Base-by-base conservation (phyloP, 1,139 yeast species). In the Spathaspora sp. region DNA sequence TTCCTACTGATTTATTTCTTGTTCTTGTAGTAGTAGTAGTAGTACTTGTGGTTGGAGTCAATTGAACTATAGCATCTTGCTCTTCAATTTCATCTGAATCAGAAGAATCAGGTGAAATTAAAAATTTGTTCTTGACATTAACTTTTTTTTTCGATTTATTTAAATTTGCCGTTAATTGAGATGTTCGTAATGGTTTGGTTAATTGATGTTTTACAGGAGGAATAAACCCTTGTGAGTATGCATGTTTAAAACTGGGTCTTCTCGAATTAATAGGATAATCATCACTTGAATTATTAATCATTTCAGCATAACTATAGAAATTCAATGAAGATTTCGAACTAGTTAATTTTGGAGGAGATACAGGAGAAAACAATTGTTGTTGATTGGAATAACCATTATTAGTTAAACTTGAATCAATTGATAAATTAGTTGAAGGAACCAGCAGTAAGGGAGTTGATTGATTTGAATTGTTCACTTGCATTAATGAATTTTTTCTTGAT, bases 291-390 rank as follows among this genome's bases (percentile, higher is more conserved):
- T 77, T 81, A 54, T 72, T 78, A 51, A 87, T 76, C 76, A 88
- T 78, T 56, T 88, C 96, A 4, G 93, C 95, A 61, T 85, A 88
- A 4, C 91, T 84, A 59, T 82, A 86, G 62, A 87, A 87, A 42
- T 83, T 80, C 38, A 86, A 70, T 1, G 82, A 70, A n/a, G 84
- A 82, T 48, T 74, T 65, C 11, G 74, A 65, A 43, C 64, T 56
- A 36, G 60, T 56, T 54, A 65, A 72, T 59, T 63, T 72, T 48
- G 67, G 81, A 2, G 78, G 76, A 7, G 73, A 65, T 43, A 63
- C 64, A 46, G 65, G 65, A 13, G 59, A 60, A 46, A 49, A 46
- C 15, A 43, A 16, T 25, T 11, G 23, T 17, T 11, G 23, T 16
- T 24, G 38, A n/a, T 23, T 13, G 9, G 20, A 7, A 8, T 29